These are phyloP conservation scores for Blastobotrys chiropterorum DNA, from an alignment of 805 yeast genomes.

Conservation along the genomic window DNA sequence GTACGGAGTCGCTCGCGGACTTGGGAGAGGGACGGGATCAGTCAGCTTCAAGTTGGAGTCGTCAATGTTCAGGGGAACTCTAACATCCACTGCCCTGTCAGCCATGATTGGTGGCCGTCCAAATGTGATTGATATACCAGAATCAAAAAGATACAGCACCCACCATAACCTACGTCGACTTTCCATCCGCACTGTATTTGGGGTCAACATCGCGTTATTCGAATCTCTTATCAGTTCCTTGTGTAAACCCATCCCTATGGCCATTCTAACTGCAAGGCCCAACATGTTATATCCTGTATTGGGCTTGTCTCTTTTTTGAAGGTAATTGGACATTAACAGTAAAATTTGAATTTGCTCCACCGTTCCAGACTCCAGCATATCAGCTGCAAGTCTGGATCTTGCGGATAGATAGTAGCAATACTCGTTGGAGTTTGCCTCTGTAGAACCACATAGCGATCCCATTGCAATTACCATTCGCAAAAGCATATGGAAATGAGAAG, in stretches of 20 bases:
- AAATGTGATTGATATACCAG: constrained; percentile 50
- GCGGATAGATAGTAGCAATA: constrained; percentile 48
- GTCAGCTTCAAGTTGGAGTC: constrained; percentile 32
- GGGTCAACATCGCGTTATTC: background rate
- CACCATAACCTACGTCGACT: constrained; percentile 56
- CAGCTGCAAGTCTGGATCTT: constrained; percentile 36
- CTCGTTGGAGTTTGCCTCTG: constrained; percentile 42
- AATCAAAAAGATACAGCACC: constrained; percentile 53
- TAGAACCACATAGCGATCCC: constrained; percentile 51
- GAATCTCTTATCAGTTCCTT: no score
- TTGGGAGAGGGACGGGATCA: constrained; percentile 17
- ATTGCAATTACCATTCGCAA: constrained; percentile 48
- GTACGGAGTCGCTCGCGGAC: constrained; percentile 41
- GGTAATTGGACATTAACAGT: constrained; percentile 46
- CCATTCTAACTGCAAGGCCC: constrained; percentile 58
- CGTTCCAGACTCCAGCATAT: constrained; percentile 53
- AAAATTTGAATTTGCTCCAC: constrained; percentile 33
- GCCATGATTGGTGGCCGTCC: constrained; percentile 53
- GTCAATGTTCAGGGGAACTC: constrained; percentile 41
- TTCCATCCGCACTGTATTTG: constrained; percentile 29
- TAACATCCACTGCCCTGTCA: constrained; percentile 39
- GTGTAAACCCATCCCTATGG: constrained; percentile 52
- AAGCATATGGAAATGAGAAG: constrained; percentile 43
- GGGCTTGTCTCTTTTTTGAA: constrained; percentile 52
- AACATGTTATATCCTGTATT: constrained; percentile 57